Percentiles rank a stretch among this genome's conserved stretches.
Evolutionary conservation across 2,329 filamentous ascomycete genomes (phyloP).

Genomic region (Penicillium oxalicum): DNA sequence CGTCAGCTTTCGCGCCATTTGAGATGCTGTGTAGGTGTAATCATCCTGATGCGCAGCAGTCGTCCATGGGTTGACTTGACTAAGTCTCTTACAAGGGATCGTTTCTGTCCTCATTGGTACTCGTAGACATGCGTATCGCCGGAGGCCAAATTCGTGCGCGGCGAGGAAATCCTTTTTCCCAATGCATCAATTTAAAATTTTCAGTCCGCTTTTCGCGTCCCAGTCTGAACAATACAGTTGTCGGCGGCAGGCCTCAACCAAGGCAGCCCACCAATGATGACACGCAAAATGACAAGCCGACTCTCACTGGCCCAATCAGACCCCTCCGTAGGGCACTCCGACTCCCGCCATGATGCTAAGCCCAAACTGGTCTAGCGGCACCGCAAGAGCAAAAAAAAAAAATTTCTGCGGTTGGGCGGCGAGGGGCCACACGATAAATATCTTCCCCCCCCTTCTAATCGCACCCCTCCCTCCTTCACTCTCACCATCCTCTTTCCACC

Average conservation of each 20-base stretch:
- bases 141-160: too few relatives aligned
- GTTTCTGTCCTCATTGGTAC: too few relatives aligned
- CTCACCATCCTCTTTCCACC: constrained; percentile 16
- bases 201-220: neutral
- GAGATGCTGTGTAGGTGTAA: too few relatives aligned
- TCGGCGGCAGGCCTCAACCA: neutral
- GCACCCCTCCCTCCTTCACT: constrained; percentile 21
- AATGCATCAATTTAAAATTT: neutral
- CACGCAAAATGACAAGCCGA: constrained; percentile 5
- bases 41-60: too few relatives aligned
- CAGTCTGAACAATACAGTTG: too few relatives aligned
- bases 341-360: constrained; percentile 5
- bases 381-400: constrained; percentile 17
- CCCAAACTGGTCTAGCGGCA: constrained; percentile 19
- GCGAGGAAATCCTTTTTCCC: too few relatives aligned
- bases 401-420: constrained; percentile 27
- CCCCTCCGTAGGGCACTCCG: neutral
- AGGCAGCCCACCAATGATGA: constrained; percentile 10
- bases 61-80: too few relatives aligned
- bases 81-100: too few relatives aligned
- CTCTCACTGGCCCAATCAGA: neutral
- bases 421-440: constrained; percentile 37
- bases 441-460: constrained; percentile 21
- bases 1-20: too few relatives aligned
- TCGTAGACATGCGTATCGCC: too few relatives aligned